Percentiles rank a stretch among this genome's conserved stretches.
phyloP scores from a whole-genome alignment of 176 grass and related monocot genomes.

The Oropetium thomaeum region DNA sequence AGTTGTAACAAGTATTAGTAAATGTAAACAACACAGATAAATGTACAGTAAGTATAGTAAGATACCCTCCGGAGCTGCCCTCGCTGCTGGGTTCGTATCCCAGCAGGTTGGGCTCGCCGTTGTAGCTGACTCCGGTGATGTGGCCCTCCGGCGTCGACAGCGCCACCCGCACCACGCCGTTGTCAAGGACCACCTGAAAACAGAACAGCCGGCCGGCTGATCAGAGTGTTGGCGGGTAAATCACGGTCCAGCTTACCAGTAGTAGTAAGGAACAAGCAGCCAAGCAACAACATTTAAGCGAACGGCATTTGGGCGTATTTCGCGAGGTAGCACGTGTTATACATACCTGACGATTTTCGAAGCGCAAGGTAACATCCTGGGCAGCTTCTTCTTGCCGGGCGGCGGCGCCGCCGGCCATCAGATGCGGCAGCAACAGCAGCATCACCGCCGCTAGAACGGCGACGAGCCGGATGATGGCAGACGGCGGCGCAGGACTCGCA shows the following conservation, averaged over 20 bases:
- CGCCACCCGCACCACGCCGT: conserved; percentile 63
- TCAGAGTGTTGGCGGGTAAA: no score
- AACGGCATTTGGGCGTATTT: no score
- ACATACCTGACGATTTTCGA: not conserved
- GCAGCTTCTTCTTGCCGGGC: not conserved
- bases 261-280: no score
- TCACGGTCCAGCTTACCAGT: not conserved
- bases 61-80: conserved; percentile 47
- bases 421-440: not conserved
- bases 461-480: not conserved
- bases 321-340: no score
- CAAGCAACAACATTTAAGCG: no score
- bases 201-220: not conserved
- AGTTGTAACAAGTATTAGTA: no score
- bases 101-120: conserved; percentile 49
- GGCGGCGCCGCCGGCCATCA: no score
- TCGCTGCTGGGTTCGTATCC: not conserved
- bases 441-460: not conserved
- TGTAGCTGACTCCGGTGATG: conserved; percentile 54
- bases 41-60: not conserved
- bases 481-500: not conserved
- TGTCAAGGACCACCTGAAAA: conserved; percentile 61
- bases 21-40: not conserved
- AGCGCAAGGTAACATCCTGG: not conserved
- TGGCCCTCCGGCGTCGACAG: conserved; percentile 52